Conservation (phyloP, 352 stramenopile species). For the Lagenidium giganteum region DNA sequence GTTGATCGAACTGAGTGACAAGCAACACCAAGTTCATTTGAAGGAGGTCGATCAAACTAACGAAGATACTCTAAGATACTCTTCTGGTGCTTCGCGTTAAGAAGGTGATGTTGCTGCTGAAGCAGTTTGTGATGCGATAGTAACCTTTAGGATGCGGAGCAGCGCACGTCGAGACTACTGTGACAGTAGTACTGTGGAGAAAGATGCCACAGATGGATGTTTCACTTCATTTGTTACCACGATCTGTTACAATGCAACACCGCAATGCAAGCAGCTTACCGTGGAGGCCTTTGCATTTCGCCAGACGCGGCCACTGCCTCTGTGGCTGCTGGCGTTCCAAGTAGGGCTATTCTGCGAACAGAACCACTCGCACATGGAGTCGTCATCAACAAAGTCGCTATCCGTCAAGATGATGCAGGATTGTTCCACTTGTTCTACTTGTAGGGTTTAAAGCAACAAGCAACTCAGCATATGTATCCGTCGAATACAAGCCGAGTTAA, state of each 20-base stretch:
- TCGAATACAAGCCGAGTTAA: no score
- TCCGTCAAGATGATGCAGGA: constrained; percentile 16
- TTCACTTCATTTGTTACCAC: constrained; percentile 15
- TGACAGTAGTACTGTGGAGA: no score
- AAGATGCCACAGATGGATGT: constrained; percentile 15
- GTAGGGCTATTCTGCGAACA: constrained; percentile 9
- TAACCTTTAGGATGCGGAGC: constrained; percentile 11
- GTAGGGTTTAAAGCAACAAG: no score
- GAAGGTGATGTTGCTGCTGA: constrained; percentile 2
- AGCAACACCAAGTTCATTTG: constrained; percentile 12
- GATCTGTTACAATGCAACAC: constrained; percentile 9
- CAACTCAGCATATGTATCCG: no score
- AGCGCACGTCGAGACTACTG: constrained; percentile 10
- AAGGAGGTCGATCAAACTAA: constrained; percentile 12
- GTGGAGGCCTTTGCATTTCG: constrained; percentile 10
- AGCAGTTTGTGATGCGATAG: constrained; percentile 15
- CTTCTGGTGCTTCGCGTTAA: constrained; percentile 14
- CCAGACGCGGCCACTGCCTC: constrained; percentile 3
- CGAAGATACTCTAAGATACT: constrained; percentile 10
- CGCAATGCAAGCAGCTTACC: constrained; percentile 5
- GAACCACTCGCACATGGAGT: constrained; percentile 12
- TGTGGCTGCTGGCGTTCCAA: constrained; percentile 7
- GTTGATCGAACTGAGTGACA: constrained; percentile 15
- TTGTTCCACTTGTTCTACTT: constrained; percentile 8
- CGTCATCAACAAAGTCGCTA: constrained; percentile 15